phyloP scores from a whole-genome alignment of 192 early-diverging fungal species.

The Podila verticillata region DNA sequence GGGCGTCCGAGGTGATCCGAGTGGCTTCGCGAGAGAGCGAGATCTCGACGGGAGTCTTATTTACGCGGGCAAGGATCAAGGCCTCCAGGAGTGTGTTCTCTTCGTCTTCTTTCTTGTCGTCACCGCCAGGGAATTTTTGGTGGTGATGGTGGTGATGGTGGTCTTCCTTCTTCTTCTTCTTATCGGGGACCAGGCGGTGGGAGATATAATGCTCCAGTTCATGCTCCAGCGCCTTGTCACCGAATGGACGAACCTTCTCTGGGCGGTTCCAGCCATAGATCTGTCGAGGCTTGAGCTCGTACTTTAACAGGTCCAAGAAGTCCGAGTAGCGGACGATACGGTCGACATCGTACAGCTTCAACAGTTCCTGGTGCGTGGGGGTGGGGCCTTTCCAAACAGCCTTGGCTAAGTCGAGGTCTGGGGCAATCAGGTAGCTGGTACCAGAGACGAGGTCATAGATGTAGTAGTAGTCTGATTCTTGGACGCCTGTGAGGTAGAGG shows the following conservation, averaged over 20 bases:
- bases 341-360: conserved; percentile 74
- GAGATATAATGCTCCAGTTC: conserved; percentile 38
- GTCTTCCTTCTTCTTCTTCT: background rate
- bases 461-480: conserved; percentile 76
- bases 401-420: conserved; percentile 69
- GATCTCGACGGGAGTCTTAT: conserved; percentile 83
- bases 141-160: conserved; percentile 9
- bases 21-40: conserved; percentile 82
- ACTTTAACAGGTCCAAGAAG: conserved; percentile 61
- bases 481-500: conserved; percentile 84
- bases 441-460: conserved; percentile 72
- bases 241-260: conserved; percentile 42
- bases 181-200: conserved; percentile 20
- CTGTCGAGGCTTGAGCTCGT: conserved; percentile 43
- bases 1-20: conserved; percentile 79
- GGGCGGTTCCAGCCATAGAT: conserved; percentile 58
- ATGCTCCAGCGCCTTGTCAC: conserved; percentile 27
- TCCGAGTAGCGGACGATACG: conserved; percentile 65
- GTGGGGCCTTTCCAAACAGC: conserved; percentile 87
- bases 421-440: conserved; percentile 73
- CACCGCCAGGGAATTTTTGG: conserved; percentile 2
- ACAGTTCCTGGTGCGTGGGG: conserved; percentile 62
- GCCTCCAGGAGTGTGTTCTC: conserved; percentile 62
- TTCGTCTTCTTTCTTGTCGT: conserved; percentile 10
- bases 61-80: conserved; percentile 80